phyloP scores from a whole-genome alignment of 2,329 filamentous ascomycete species.

The Metarhizium album region DNA sequence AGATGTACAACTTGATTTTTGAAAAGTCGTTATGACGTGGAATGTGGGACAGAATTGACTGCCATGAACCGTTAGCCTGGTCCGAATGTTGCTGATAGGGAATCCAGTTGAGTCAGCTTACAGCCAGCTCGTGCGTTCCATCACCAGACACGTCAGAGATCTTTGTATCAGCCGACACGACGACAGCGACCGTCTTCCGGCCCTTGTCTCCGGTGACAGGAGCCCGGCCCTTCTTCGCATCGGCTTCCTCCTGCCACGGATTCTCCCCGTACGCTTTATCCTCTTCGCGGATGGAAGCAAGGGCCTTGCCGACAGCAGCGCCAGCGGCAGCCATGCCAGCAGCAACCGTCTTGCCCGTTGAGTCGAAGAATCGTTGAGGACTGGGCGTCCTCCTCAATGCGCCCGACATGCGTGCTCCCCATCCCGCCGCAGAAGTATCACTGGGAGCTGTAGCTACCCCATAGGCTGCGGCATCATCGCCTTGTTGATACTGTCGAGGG shows the following conservation, averaged over 20 bases:
- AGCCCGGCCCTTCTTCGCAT: slow-evolving; percentile 46
- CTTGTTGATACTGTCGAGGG: slow-evolving; percentile 16
- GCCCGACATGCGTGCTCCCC: slow-evolving; percentile 69
- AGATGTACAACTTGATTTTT: slow-evolving; percentile 67
- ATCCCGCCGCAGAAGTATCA: slow-evolving; percentile 35
- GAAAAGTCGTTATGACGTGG: slow-evolving; percentile 65
- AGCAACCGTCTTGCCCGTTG: slow-evolving; percentile 68
- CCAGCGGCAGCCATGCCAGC: slow-evolving; percentile 77
- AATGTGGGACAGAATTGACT: slow-evolving; percentile 85
- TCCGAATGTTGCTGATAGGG: slow-evolving; percentile 2
- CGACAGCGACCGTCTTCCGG: slow-evolving; percentile 74
- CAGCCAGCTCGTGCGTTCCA: slow-evolving; percentile 65
- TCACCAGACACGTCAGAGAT: slow-evolving; percentile 48
- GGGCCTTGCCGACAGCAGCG: slow-evolving; percentile 68
- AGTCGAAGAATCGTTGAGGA: slow-evolving; percentile 80
- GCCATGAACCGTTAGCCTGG: slow-evolving; percentile 7
- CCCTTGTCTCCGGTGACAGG: slow-evolving; percentile 31
- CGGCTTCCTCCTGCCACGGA: slow-evolving; percentile 85
- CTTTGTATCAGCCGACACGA: slow-evolving; percentile 69
- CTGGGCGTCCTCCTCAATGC: slow-evolving; percentile 74
- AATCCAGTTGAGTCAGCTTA: slow-evolving; percentile 35
- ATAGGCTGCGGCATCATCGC: slow-evolving; percentile 29
- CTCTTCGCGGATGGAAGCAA: slow-evolving; percentile 76
- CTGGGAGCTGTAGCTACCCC: slow-evolving; percentile 21
- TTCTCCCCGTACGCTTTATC: slow-evolving; percentile 75